phyloP scores from a whole-genome alignment of 495 filamentous ascomycete genomes.

The Amorphotheca resinae region DNA sequence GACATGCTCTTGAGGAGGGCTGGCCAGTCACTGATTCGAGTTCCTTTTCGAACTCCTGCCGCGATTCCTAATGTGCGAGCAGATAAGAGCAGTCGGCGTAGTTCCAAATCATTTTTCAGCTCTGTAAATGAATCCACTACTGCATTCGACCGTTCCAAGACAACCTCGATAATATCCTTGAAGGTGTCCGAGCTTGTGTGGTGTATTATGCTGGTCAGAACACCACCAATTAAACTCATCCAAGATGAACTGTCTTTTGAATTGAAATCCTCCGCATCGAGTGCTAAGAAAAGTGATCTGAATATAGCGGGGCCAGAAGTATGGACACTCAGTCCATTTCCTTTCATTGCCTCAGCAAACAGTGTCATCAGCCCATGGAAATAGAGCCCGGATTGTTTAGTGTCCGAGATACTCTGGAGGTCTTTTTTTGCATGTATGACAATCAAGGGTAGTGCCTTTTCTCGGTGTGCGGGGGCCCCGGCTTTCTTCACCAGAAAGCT shows the following conservation, averaged over 20 bases:
- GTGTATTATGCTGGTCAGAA: slow-evolving; percentile 69
- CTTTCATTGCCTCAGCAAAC: slow-evolving; percentile 79
- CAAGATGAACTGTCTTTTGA: slow-evolving; percentile 32
- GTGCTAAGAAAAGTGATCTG: slow-evolving; percentile 41
- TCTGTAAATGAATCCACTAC: slow-evolving; percentile 1
- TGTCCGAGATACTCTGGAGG: slow-evolving; percentile 38
- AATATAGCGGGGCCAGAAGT: slow-evolving; percentile 67
- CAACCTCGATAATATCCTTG: slow-evolving; percentile 42
- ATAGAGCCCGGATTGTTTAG: slow-evolving; percentile 47
- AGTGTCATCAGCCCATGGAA: slow-evolving; percentile 81
- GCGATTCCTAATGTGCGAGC: slow-evolving; percentile 53
- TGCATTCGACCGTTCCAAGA: slow-evolving; percentile 36
- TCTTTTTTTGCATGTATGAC: slow-evolving; percentile 57
- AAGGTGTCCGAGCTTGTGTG: slow-evolving; percentile 63
- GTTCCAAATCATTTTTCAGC: slow-evolving; percentile 1
- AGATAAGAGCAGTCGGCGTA: slow-evolving; percentile 12
- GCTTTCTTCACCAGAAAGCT: slow-evolving; percentile 89
- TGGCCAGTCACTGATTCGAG: slow-evolving; percentile 62
- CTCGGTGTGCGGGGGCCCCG: slow-evolving; percentile 57
- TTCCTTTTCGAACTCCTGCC: slow-evolving; percentile 64
- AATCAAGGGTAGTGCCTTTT: slow-evolving; percentile 56
- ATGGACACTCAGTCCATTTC: slow-evolving; percentile 65
- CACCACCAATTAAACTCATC: slow-evolving; percentile 56
- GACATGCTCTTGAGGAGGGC: slow-evolving; percentile 44
- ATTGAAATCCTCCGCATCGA: slow-evolving; percentile 36